Conservation (phyloP, 129 eudicot species). For the Gnaphalium uliginosum region DNA sequence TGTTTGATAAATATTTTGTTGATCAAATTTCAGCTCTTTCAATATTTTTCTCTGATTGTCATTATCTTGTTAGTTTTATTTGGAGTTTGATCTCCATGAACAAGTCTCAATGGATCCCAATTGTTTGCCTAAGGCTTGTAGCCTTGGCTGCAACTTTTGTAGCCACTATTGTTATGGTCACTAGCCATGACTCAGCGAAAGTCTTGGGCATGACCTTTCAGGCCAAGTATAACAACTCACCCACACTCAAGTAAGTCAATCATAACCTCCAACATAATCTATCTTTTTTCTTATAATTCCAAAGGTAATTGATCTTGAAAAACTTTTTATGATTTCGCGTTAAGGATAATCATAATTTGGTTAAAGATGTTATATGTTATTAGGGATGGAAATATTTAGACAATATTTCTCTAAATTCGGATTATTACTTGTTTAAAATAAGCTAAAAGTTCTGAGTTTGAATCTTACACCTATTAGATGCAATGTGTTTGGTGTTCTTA, state of each 20-base stretch:
- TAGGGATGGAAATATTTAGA: background rate
- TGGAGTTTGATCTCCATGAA: conserved; percentile 38
- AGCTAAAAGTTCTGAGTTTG: no score
- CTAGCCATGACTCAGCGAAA: conserved; percentile 65
- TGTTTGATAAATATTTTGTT: conserved; percentile 25
- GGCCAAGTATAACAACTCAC: conserved; percentile 76
- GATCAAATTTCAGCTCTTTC: background rate
- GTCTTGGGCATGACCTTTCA: conserved; percentile 72
- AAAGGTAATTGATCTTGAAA: background rate
- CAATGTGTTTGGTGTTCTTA: background rate
- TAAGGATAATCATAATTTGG: background rate
- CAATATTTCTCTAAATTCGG: background rate
- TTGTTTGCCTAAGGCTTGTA: conserved; percentile 61
- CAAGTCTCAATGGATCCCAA: conserved; percentile 48
- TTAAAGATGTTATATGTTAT: background rate
- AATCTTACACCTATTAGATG: background rate
- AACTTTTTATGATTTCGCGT: background rate
- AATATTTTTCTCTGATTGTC: background rate
- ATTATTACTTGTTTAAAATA: background rate
- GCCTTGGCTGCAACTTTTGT: conserved; percentile 62
- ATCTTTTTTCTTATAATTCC: background rate
- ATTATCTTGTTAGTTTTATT: conserved; percentile 12
- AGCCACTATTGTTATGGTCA: conserved; percentile 63
- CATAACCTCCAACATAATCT: background rate
- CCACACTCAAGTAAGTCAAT: conserved; percentile 69